These are phyloP conservation scores for Nepenthes gracilis DNA, from an alignment of 148 eudicot genomes.

Conservation along the genomic window DNA sequence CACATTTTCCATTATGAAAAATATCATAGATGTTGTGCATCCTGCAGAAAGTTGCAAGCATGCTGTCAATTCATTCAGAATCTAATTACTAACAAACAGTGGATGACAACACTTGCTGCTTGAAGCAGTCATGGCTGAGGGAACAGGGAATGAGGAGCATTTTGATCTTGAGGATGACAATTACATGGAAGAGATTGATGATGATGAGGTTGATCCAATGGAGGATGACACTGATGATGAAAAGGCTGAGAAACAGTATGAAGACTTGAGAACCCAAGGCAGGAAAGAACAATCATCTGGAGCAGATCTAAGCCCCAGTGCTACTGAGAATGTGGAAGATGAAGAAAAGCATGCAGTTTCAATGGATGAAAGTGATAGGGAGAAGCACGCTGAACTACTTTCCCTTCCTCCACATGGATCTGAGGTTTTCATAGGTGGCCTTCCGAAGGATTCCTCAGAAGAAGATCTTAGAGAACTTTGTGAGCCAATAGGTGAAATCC, in stretches of 20 bases:
- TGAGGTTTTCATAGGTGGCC: conserved; percentile 88
- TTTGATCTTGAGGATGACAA: conserved; percentile 97
- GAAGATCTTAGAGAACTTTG: conserved; percentile 88
- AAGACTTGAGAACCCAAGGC: conserved; percentile 36
- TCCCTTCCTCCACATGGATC: conserved; percentile 88
- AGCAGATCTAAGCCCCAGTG: conserved; percentile 29
- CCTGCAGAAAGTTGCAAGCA: conserved; percentile 17
- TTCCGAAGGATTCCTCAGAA: conserved; percentile 67
- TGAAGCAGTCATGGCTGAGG: conserved; percentile 61
- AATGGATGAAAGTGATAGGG: conserved; percentile 29
- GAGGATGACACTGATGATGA: conserved; percentile 62
- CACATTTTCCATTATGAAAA: conserved; percentile 10
- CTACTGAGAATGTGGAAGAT: conserved; percentile 26
- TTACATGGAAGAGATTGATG: conserved; percentile 76
- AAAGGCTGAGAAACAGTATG: conserved; percentile 40
- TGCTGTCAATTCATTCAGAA: conserved; percentile 13
- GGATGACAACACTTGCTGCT: conserved; percentile 24
- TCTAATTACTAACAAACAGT: conserved; percentile 19
- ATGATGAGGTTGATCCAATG: conserved; percentile 60
- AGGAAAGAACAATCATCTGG: conserved; percentile 41
- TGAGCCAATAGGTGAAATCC: conserved; percentile 70
- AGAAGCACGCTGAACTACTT: conserved; percentile 63
- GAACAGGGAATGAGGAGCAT: conserved; percentile 79
- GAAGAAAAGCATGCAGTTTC: conserved; percentile 32
- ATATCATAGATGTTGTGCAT: conserved; percentile 13